These are phyloP conservation scores for Candida germanica DNA, from an alignment of 805 yeast genomes.

Conservation along the genomic window DNA sequence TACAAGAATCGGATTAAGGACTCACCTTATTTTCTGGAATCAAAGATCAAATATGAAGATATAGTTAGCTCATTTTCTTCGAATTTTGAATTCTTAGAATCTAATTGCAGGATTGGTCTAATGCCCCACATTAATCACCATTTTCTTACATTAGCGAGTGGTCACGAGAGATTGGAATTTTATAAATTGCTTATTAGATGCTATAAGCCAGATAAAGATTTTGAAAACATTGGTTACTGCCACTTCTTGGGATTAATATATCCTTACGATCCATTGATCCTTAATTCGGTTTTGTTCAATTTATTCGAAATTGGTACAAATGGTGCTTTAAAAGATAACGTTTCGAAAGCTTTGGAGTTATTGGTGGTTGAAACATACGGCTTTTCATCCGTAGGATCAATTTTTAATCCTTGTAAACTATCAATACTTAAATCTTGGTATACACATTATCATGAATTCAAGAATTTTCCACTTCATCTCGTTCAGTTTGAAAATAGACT, in stretches of 20 bases:
- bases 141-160: not conserved
- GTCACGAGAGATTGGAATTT: conserved; percentile 6
- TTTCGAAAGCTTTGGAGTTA: conserved; percentile 1
- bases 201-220: not conserved
- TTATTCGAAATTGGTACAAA: conserved; percentile 9
- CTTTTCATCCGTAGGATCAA: not conserved
- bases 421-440: conserved; percentile 46
- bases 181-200: conserved; percentile 5
- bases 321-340: not conserved
- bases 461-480: conserved; percentile 40
- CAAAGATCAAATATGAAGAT: not conserved
- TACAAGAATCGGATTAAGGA: not conserved
- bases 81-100: conserved; percentile 3
- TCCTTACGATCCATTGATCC: conserved; percentile 4
- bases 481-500: no score
- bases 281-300: conserved; percentile 8
- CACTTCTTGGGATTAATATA: conserved; percentile 8
- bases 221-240: conserved; percentile 10
- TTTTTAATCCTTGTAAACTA: conserved; percentile 30
- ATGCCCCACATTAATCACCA: conserved; percentile 7
- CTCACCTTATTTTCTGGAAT: conserved; percentile 1
- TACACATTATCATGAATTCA: conserved; percentile 25
- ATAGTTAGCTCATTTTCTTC: not conserved
- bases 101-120: conserved; percentile 6
- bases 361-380: no score